These are phyloP conservation scores for Castanospermum australe DNA, from an alignment of 306 rosid species.

Conservation along the genomic window DNA sequence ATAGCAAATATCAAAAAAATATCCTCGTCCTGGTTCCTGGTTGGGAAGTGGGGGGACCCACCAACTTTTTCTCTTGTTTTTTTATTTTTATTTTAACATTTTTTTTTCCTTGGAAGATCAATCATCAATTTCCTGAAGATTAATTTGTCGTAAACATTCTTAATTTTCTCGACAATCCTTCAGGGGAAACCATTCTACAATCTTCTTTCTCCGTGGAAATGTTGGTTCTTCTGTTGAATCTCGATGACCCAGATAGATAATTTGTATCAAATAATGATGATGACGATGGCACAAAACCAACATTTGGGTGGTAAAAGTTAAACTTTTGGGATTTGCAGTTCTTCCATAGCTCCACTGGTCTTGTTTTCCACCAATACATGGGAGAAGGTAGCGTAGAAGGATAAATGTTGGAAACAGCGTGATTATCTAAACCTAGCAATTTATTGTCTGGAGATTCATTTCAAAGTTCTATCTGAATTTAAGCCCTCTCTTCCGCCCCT, in stretches of 20 bases:
- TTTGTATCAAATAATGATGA: conserved; percentile 11
- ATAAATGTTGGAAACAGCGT: not conserved
- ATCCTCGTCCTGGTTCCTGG: not conserved
- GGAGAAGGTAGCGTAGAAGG: not conserved
- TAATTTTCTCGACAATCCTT: not conserved
- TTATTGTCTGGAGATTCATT: too few relatives aligned
- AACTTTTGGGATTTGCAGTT: not conserved
- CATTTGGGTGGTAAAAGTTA: not conserved
- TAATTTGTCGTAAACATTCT: not conserved
- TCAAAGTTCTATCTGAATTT: not conserved
- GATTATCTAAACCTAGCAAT: not conserved
- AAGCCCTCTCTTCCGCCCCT: not conserved
- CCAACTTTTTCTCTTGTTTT: too few relatives aligned
- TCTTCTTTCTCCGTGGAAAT: not conserved
- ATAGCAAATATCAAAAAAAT: not conserved
- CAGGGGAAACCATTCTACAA: not conserved
- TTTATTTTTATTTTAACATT: not conserved
- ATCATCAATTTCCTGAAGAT: too few relatives aligned
- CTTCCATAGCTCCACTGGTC: not conserved
- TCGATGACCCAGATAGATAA: not conserved
- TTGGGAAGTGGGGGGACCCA: not conserved
- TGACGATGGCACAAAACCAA: not conserved
- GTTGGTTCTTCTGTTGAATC: conserved; percentile 6
- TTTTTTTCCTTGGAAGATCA: too few relatives aligned
- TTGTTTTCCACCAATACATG: not conserved